Evolutionary conservation across 257 asterid genomes (phyloP), one percentile per base, ranked within the genome.

Genomic region (Cruciata laevipes): DNA sequence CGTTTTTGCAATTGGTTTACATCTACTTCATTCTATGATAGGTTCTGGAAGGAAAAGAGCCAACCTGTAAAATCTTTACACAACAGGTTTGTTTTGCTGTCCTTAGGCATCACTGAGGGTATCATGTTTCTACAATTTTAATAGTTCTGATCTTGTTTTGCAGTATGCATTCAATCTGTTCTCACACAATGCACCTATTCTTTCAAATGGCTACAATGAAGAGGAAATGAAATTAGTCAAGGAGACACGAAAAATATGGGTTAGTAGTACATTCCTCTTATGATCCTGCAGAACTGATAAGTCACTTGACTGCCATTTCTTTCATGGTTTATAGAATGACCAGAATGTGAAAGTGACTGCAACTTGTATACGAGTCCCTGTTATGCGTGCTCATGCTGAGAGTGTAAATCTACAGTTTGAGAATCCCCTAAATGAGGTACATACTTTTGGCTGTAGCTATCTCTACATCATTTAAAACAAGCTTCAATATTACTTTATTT

Each of bases 331-430:
- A 73, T 81, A 92, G 98, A 87, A 80, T 74, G 75, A 84, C 81
- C 77, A 57, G 75, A 70, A 70, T 69, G 90, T 92, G 64, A 92
- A 87, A 77, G 98, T 92, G 56, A 89, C 97, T 35, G 98, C 98
- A 57, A 92, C 98, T 47, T 92, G 98, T 74, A 92, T 89, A 71
- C 82, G 98, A 82, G 97, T 92, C 51, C 97, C 98, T 23, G 97
- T 92, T 73, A 86, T 92, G 98, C 98, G 97, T 74, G 98, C 98
- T 42, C 98, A 92, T 82, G 98, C 98, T 59, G 97, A 92, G 87
- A 87, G 97, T 63, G 84, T 92, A 66, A 92, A 92, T 83, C 96
- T 92, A 81, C 96, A 92, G 73, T 92, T 92, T 37, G 95, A 86
- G 82, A 87, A 86, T 20, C 95, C 98, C 49, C 78, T 92, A 3